Evolutionary conservation across 2,329 filamentous ascomycete genomes (phyloP).

Genomic region (Orbilia ellipsospora): DNA sequence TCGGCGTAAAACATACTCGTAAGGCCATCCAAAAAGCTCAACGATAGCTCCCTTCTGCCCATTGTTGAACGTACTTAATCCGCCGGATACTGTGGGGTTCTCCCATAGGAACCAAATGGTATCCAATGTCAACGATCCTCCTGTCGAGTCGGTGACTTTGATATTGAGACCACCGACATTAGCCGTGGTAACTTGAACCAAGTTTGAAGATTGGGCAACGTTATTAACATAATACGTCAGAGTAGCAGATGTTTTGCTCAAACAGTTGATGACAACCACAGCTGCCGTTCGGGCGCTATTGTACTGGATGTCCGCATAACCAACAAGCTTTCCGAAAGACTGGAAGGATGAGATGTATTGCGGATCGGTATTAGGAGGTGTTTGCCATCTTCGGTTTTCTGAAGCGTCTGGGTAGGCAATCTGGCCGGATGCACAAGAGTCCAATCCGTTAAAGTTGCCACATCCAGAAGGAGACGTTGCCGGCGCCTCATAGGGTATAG

Average conservation of each 20-base stretch:
- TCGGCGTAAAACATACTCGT: constrained; percentile 29
- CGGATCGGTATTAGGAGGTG: constrained; percentile 56
- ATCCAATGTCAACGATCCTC: constrained; percentile 58
- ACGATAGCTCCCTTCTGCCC: constrained; percentile 60
- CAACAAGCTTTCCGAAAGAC: constrained; percentile 59
- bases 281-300: constrained; percentile 58
- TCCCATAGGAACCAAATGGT: constrained; percentile 60
- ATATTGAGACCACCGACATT: constrained; percentile 56
- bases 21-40: constrained; percentile 61
- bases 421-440: constrained; percentile 57
- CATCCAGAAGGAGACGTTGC: constrained; percentile 59
- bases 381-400: constrained; percentile 60
- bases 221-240: constrained; percentile 58
- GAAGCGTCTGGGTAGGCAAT: constrained; percentile 57
- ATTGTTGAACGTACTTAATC: constrained; percentile 58
- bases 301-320: constrained; percentile 61
- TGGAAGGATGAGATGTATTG: constrained; percentile 59
- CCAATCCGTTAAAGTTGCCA: constrained; percentile 59
- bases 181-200: constrained; percentile 57
- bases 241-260: constrained; percentile 58
- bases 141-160: constrained; percentile 57
- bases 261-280: constrained; percentile 59
- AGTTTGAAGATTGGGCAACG: constrained; percentile 56
- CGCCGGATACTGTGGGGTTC: constrained; percentile 57
- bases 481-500: constrained; percentile 57